phyloP scores from a whole-genome alignment of 225 moss, liverwort and hornwort species.

The Sphagnum tenellum region DNA sequence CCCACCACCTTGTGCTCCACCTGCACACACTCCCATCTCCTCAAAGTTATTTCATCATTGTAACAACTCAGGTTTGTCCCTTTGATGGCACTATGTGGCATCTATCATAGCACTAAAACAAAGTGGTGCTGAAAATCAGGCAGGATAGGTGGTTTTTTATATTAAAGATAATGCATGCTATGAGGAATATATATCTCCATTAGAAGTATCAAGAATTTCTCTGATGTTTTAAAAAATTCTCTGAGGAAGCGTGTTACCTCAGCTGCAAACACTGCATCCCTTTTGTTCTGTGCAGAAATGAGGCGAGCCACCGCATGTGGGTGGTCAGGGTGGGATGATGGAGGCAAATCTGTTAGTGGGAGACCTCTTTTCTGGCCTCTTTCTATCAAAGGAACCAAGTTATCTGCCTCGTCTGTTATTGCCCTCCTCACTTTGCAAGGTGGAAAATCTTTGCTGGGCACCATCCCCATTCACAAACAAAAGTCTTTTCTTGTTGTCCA shows the following conservation, averaged over 20 bases:
- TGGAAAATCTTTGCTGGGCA: constrained; percentile 24
- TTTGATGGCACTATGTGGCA: neutral
- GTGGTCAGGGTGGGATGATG: constrained; percentile 34
- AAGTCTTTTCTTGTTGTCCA: neutral
- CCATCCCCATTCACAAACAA: constrained; percentile 4
- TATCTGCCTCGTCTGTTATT: constrained; percentile 44
- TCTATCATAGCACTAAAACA: too few relatives aligned
- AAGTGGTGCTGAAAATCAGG: too few relatives aligned
- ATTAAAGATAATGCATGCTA: too few relatives aligned
- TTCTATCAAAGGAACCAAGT: constrained; percentile 37
- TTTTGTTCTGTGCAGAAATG: constrained; percentile 36
- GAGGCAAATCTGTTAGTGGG: constrained; percentile 35
- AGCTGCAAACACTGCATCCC: constrained; percentile 36
- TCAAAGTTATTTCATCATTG: neutral
- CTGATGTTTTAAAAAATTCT: too few relatives aligned
- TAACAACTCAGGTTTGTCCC: neutral
- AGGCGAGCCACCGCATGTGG: constrained; percentile 38
- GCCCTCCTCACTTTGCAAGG: constrained; percentile 35
- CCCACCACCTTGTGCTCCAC: constrained; percentile 30
- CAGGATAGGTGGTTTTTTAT: too few relatives aligned
- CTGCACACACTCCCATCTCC: constrained; percentile 11
- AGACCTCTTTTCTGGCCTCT: constrained; percentile 29
- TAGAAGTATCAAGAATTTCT: too few relatives aligned
- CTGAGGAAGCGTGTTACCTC: constrained; percentile 13
- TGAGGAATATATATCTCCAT: too few relatives aligned